Base-by-base conservation (phyloP, 805 yeast species). In the Vanderwaltozyma verrucispora region DNA sequence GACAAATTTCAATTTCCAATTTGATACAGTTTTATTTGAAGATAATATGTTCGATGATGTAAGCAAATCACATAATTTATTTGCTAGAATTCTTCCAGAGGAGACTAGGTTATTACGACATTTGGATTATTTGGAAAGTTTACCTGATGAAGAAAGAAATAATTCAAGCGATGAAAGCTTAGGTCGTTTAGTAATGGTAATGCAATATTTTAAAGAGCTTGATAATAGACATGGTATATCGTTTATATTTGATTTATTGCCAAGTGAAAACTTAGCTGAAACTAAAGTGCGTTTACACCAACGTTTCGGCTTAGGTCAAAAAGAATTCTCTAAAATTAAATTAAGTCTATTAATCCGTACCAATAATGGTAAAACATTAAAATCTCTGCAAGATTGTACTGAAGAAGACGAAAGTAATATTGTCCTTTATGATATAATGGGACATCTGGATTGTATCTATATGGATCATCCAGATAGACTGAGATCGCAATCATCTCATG, bases 401-500 rank as follows among this genome's bases (percentile, higher is more conserved):
- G 77, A 76, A 36, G 76, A 74, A 19, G 72, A 71, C 7, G 41
- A 55, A 13, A 45, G 49, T 13, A 50, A 45, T 19, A 46, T 72
- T 31, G 64, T 70, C 5, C 61, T 87, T 14, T 80, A 65, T 53
- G 78, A 77, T 37, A 71, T 70, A 30, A 53, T 78, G 40, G 59
- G 64, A 14, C 63, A 65, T 9, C 65, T 65, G 32, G 78, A 73
- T 41, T 68, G 67, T 24, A 62, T 92, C 36, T 94, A 88, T 20
- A 65, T 92, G 53, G 96, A 92, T 53, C 95, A 85, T 51, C 87
- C 92, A 1, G 96, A 86, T 54, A 73, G 92, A 51, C 65, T 77
- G 30, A 71, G 77, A n/a, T 69, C 78, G 41, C 68, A 72, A 38
- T 68, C 63, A 5, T 52, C 71, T 7, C 67, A 66, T 42, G 77